Percentiles rank a stretch among this genome's conserved stretches.
Conservation (phyloP, 768 basidiomycete species). For the Russula sp. region DNA sequence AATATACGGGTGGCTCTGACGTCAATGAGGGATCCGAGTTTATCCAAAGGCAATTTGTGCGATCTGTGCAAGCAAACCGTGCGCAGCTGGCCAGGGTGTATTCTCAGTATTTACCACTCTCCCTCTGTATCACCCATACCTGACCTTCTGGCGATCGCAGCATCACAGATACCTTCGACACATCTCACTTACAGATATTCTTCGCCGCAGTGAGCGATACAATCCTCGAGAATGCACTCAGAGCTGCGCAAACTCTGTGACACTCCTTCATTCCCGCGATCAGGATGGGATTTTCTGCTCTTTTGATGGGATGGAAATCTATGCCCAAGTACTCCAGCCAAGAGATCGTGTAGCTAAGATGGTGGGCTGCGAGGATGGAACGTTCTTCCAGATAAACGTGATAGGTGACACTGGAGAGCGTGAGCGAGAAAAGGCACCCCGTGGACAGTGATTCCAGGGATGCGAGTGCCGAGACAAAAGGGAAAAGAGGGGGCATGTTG, state of each 20-base stretch:
- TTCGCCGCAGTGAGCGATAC: neutral
- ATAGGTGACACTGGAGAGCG: too few species aligned
- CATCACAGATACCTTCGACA: neutral
- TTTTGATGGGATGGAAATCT: too few species aligned
- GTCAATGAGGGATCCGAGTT: constrained; percentile 40
- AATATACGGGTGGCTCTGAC: constrained; percentile 38
- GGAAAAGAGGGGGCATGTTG: too few species aligned
- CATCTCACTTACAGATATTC: neutral
- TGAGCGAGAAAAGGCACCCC: too few species aligned
- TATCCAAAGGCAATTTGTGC: constrained; percentile 44
- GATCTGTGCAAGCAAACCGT: constrained; percentile 38
- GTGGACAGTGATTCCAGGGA: too few species aligned
- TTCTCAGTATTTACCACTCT: neutral
- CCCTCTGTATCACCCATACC: neutral
- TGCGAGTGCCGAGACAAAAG: too few species aligned
- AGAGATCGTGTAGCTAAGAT: too few species aligned
- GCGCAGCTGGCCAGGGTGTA: neutral
- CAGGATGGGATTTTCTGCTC: too few species aligned
- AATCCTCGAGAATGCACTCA: neutral
- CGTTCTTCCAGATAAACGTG: too few species aligned
- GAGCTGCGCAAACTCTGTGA: neutral
- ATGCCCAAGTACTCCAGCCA: too few species aligned
- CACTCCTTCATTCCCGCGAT: too few species aligned
- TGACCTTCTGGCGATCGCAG: neutral
- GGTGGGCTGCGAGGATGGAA: too few species aligned